Evolutionary conservation across 257 asterid species (phyloP), one percentile per base, ranked within the genome.

Genomic region (Hygrophila difformis): DNA sequence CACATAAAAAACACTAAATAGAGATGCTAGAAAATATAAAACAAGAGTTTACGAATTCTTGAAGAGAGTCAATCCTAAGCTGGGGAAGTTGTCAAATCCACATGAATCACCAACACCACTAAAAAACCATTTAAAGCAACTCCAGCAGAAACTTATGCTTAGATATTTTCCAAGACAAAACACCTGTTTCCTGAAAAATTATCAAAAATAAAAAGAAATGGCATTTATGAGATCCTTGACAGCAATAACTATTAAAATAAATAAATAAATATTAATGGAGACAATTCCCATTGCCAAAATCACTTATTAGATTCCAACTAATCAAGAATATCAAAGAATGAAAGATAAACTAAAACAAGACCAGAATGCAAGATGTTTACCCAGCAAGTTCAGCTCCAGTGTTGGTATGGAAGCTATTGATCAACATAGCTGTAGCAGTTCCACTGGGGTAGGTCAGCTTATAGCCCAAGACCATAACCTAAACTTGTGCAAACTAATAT

Each of bases 341-440:
- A 5, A 26, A 26, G 31, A 5, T 26, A 26, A 26, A 0, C 4
- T 5, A 3, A 26, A 26, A 26, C 7, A 26, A 26, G 8, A 26
- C 31, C 31, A 47, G 13, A 9, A 24, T 10, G 6, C 37, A 12
- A 41, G 8, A 49, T 26, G 50, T 8, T 59, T 62, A 71, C 97
- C 82, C 61, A 61, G 97, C 96, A 73, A 89, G 96, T 68, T 84
- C 97, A 71, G 97, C 97, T 50, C 97, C 97, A 51, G 93, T 67
- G 65, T 59, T 78, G 41, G 97, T 89, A 60, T 89, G 97, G 72
- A 89, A 89, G 70, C 97, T 89, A 62, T 89, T 88, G 57, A 88
- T 88, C 72, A 89, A 58, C 97, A 84, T 89, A 20, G 97, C 97
- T 1, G 97, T 89, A 56, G 96, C 97, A 67, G 97, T 89, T 64